Base-by-base conservation (phyloP, 257 asterid species). In the Primulina huaijiensis region DNA sequence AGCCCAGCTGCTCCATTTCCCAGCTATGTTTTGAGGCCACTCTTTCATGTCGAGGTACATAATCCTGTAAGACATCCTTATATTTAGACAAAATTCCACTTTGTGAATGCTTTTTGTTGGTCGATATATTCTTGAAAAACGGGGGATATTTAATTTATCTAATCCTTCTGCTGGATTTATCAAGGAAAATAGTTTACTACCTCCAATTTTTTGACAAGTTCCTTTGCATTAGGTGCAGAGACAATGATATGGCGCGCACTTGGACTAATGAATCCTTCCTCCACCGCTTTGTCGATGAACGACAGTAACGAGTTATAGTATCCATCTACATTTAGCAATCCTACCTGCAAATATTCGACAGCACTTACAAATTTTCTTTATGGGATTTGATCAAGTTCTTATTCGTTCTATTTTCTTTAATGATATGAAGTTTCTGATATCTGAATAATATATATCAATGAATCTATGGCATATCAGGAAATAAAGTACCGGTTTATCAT, bases 311-410 rank as follows among this genome's bases (percentile, higher is more conserved):
- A 84, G 71, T 81, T 76, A 46, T 84, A 84, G 19, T 77, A 84
- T 64, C 83, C 87, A 50, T 84, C 87, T 72, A 84, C 89, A 62
- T 84, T 84, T 65, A 84, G 81, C 80, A 84, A 75, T 16, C 89
- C 89, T 1, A 84, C 89, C 86, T 83, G 80, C 82, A 76, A 66
- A 71, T 60, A 64, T 8, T 34, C 61, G 27, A 50, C 8, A 53
- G 10, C 11, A 21, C 33, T 34, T 59, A 70, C 58, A 40, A 46
- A 7, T 31, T 6, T 60, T 35, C 43, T 14, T 7, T 33, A 25
- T 20, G 56, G 31, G 57, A 1, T 61, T n/a, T 60, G 21, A 8
- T 37, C 35, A 62, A n/a, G 31, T 31, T 12, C 20, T 68, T 34
- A 19, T 17, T 66, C 21, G 3, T 50, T 21, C 4, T 8, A 58